Evolutionary conservation across 805 yeast species (phyloP), one percentile per base, ranked within the genome.

Genomic region (Candida parachauliodes): DNA sequence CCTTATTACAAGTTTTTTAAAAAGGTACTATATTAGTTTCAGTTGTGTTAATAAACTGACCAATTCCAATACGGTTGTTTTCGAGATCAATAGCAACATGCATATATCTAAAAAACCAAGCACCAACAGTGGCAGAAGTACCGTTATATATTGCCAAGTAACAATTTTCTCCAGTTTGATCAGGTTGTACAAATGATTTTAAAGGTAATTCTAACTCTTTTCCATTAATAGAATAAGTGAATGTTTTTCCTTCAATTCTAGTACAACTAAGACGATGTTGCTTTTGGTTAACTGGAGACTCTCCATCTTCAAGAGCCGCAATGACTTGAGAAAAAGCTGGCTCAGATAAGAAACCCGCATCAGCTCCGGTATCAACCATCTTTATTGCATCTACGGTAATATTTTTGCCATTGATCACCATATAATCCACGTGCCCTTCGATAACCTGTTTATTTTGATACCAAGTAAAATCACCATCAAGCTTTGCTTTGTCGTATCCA

Each of bases 81-180:
- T 32, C 28, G 14, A 11, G 22, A 23, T 32, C 34, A 32, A 32
- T 5, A 9, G 34, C 34, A 15, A 32, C 17, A 23, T 14, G 9
- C 34, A 32, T 22, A n/a, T 32, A 32, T 32, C 34, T 32, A 18
- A 32, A 32, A 14, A 32, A 32, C 3, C 15, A 9, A 21, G 34
- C 24, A 14, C 34, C 34, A 8, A 34, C 12, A 12, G n/a, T 24
- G 27, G 31, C 17, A 4, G 8, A 3, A 21, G n/a, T n/a, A 26
- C 32, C 17, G 6, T 21, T 20, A 3, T 19, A 11, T 26, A 34
- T 8, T 3, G 17, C 3, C 6, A 7, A 3, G 20, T 34, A 17
- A 34, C 37, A 34, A 20, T 34, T 24, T 26, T 34, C 20, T 26
- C 26, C 32, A 8, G 4, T 19, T 16, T 20, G 24, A 19, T 18